Conservation (phyloP, 352 stramenopile genomes). For the Phytophthora macrochlamydospora region DNA sequence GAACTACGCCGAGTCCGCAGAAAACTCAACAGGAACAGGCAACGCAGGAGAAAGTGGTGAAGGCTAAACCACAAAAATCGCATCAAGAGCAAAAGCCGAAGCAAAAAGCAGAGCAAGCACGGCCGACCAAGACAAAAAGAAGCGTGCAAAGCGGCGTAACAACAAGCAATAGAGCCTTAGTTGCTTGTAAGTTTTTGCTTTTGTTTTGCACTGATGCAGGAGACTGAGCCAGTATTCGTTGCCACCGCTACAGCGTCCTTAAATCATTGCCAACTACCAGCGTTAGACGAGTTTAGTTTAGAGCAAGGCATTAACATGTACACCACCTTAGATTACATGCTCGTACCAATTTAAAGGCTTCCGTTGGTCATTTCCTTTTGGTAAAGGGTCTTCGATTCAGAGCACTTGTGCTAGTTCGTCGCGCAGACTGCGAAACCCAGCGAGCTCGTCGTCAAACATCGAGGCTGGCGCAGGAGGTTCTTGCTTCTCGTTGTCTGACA, state of each 20-base stretch:
- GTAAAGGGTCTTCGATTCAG: conserved; percentile 7
- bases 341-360: not conserved
- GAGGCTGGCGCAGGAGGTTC: conserved; percentile 12
- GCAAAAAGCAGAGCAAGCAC: conserved; percentile 1
- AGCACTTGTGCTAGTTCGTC: conserved; percentile 62
- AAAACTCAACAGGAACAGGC: not conserved
- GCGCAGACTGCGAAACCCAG: conserved; percentile 66
- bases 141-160: conserved; percentile 11
- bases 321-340: not conserved
- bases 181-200: not conserved
- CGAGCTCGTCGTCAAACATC: conserved; percentile 83
- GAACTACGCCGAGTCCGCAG: not conserved
- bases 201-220: no score
- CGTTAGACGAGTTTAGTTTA: not conserved
- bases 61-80: not conserved
- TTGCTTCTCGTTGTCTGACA: conserved; percentile 3
- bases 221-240: no score
- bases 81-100: conserved; percentile 1
- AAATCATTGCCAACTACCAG: not conserved
- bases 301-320: no score
- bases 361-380: not conserved
- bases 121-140: conserved; percentile 7
- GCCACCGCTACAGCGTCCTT: no score
- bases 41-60: not conserved
- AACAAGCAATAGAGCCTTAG: conserved; percentile 4